A percentile compares a stretch with the other conserved stretches of the same genome.
These are phyloP conservation scores for Lenzites betulinus DNA, from an alignment of 768 basidiomycete genomes.

Conservation along the genomic window DNA sequence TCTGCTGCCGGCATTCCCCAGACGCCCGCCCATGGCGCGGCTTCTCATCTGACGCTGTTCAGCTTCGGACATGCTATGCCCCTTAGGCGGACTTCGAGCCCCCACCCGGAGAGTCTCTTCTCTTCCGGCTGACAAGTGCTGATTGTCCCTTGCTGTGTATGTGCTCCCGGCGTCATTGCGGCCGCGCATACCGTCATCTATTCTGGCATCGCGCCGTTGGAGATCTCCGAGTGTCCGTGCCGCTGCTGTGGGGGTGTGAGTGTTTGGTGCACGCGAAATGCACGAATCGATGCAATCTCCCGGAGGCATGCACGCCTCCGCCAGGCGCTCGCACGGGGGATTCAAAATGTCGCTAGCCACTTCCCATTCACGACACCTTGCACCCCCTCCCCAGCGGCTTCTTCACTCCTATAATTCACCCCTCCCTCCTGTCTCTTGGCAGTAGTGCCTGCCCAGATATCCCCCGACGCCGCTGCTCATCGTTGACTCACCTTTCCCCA, in stretches of 20 bases:
- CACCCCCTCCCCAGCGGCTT: not conserved
- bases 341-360: slow-evolving; percentile 13
- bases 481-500: not conserved
- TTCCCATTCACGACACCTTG: slow-evolving; percentile 13
- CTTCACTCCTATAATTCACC: slow-evolving; percentile 3
- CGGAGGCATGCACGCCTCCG: slow-evolving; percentile 5
- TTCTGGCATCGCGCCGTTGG: slow-evolving; percentile 2
- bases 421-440: not conserved
- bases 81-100: not conserved
- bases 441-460: not conserved
- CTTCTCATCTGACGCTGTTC: not conserved
- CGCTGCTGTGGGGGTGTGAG: not conserved
- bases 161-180: not conserved
- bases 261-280: not conserved
- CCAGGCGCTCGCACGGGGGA: slow-evolving; percentile 3
- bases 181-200: not conserved
- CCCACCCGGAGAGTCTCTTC: not conserved
- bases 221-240: not conserved
- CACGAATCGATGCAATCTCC: slow-evolving; percentile 3
- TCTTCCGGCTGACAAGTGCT: not conserved
- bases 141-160: slow-evolving; percentile 6
- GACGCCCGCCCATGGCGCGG: not conserved
- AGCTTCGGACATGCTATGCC: not conserved
- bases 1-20: not conserved
- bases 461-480: not conserved